Percentiles rank a stretch among this genome's conserved stretches.
Conservation (phyloP, 768 basidiomycete species). For the Pulveroboletus sp. region DNA sequence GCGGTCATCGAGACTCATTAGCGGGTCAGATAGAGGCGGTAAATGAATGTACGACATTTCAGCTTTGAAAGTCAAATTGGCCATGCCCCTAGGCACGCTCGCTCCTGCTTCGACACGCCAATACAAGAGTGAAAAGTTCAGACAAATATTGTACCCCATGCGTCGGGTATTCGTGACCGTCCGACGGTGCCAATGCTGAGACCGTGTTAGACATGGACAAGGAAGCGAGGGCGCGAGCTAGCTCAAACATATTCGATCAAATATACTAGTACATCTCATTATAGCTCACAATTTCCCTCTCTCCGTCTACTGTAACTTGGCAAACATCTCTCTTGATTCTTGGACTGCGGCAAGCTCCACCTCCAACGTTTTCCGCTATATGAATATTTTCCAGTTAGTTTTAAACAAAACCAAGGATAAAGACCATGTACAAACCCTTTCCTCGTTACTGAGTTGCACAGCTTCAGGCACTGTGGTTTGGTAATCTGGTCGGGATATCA, state of each 20-base stretch:
- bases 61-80: conserved; percentile 47
- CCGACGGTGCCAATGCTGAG: too few relatives aligned
- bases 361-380: conserved; percentile 44
- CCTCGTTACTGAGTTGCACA: conserved; percentile 69
- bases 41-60: conserved; percentile 73
- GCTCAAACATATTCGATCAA: not conserved
- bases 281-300: not conserved
- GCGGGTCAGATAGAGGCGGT: conserved; percentile 54
- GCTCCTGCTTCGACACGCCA: not conserved
- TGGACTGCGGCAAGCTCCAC: conserved; percentile 74
- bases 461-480: conserved; percentile 72
- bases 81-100: not conserved
- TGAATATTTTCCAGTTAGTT: not conserved
- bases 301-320: conserved; percentile 46
- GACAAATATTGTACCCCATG: too few relatives aligned
- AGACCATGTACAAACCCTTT: conserved; percentile 53
- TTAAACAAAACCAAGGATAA: not conserved
- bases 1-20: conserved; percentile 75
- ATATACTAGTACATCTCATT: not conserved
- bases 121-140: not conserved
- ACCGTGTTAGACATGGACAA: not conserved
- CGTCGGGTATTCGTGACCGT: too few relatives aligned
- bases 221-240: not conserved
- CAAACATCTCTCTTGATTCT: conserved; percentile 71
- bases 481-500: conserved; percentile 71